Evolutionary conservation across 1,284 basidiomycete genomes (phyloP).

Genomic region (Papiliotrema flavescens): DNA sequence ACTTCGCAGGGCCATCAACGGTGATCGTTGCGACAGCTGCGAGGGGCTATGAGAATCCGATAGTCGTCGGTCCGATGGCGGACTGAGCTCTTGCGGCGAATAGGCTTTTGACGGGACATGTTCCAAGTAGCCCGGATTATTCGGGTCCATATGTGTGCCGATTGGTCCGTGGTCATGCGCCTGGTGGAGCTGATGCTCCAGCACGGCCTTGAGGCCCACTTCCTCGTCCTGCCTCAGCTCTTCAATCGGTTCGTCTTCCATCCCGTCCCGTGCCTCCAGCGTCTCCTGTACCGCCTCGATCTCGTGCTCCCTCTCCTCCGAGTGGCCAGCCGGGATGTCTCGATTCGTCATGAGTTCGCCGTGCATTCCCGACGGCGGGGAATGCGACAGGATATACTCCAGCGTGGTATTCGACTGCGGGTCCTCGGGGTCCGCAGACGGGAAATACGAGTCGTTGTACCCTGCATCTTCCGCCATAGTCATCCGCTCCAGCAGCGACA

Average conservation of each 20-base stretch:
- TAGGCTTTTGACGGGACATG: conserved; percentile 32
- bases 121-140: conserved; percentile 30
- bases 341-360: conserved; percentile 8
- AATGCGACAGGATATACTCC: conserved; percentile 45
- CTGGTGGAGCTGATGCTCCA: conserved; percentile 3
- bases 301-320: conserved; percentile 11
- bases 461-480: conserved; percentile 86
- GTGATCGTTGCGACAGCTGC: background rate
- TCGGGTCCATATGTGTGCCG: conserved; percentile 31
- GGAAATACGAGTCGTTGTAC: conserved; percentile 81
- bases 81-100: conserved; percentile 21
- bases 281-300: conserved; percentile 17
- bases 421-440: conserved; percentile 15
- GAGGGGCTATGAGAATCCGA: background rate
- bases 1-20: background rate
- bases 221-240: conserved; percentile 11
- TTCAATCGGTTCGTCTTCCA: conserved; percentile 6
- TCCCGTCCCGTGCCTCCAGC: conserved; percentile 17
- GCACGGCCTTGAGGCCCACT: conserved; percentile 9
- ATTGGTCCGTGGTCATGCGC: conserved; percentile 6
- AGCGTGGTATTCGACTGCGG: conserved; percentile 24
- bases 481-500: conserved; percentile 63
- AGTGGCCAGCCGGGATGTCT: conserved; percentile 12
- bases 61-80: background rate
- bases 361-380: conserved; percentile 24